A percentile compares a stretch with the other conserved stretches of the same genome.
phyloP scores from a whole-genome alignment of 345 rosid genomes.

The Bruguiera gymnorhiza region DNA sequence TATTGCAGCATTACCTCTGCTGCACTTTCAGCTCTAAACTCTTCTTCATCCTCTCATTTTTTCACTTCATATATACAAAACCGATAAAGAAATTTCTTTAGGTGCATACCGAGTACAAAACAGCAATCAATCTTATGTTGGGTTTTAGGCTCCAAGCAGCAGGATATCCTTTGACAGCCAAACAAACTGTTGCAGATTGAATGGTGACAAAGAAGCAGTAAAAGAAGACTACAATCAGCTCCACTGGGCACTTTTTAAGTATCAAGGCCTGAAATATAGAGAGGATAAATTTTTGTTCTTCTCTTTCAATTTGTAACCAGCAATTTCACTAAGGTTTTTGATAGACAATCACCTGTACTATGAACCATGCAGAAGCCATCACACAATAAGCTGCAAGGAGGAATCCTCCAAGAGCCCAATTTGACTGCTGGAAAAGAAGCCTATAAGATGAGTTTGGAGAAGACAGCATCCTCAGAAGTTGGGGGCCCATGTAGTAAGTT shows the following conservation, averaged over 20 bases:
- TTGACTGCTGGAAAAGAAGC: slow-evolving; percentile 24
- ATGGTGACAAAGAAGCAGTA: slow-evolving; percentile 21
- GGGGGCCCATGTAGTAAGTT: slow-evolving; percentile 57
- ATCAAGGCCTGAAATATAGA: slow-evolving; percentile 26
- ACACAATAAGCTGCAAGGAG: slow-evolving; percentile 52
- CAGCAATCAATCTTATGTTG: slow-evolving; percentile 23
- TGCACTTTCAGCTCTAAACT: too few relatives aligned
- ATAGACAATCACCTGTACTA: slow-evolving; percentile 42
- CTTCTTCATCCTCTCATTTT: too few relatives aligned
- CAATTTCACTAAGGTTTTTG: background rate
- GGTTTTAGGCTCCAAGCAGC: slow-evolving; percentile 41
- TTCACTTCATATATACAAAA: too few relatives aligned
- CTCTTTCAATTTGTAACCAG: background rate
- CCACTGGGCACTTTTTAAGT: slow-evolving; percentile 30
- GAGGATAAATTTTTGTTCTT: background rate
- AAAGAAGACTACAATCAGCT: slow-evolving; percentile 25
- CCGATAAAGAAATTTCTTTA: background rate
- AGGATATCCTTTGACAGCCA: slow-evolving; percentile 24
- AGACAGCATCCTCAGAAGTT: slow-evolving; percentile 13
- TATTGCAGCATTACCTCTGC: too few relatives aligned
- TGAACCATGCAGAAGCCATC: slow-evolving; percentile 37
- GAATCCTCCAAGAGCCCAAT: slow-evolving; percentile 60
- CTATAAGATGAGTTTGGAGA: slow-evolving; percentile 17
- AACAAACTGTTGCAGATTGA: slow-evolving; percentile 21
- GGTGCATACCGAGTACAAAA: slow-evolving; percentile 26